Evolutionary conservation across 2,329 filamentous ascomycete genomes (phyloP).

Genomic region (Pestalotiopsis sp.): DNA sequence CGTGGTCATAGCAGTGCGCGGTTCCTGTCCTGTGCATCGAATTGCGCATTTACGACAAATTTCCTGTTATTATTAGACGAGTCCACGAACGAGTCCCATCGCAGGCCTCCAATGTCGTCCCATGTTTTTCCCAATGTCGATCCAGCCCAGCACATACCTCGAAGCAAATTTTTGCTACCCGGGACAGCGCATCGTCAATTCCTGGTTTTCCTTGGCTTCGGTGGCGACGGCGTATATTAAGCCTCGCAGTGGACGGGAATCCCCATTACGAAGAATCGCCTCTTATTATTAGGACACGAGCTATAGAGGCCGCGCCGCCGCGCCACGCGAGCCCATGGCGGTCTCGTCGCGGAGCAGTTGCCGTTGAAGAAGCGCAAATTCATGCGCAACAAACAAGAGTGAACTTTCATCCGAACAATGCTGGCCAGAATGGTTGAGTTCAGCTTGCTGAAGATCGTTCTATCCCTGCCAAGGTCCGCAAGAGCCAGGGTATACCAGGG

Average conservation of each 20-base stretch:
- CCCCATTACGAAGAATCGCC: not conserved
- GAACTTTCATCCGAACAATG: conserved; percentile 6
- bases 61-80: no score
- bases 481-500: not conserved
- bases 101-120: no score
- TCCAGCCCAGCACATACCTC: not conserved
- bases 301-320: not conserved
- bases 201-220: not conserved
- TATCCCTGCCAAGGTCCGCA: not conserved
- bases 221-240: not conserved
- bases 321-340: not conserved
- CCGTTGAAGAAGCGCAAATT: not conserved
- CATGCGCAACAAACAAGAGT: not conserved
- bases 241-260: not conserved
- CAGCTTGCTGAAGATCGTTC: not conserved
- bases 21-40: no score
- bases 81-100: no score
- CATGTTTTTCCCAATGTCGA: no score
- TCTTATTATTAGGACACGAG: not conserved
- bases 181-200: not conserved
- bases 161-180: not conserved
- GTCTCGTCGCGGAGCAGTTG: not conserved
- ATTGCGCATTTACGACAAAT: no score
- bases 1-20: no score
- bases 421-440: not conserved